Conservation (phyloP, 371 early-diverging fungal species). For the Amoeboaphelidium protococcarum region DNA sequence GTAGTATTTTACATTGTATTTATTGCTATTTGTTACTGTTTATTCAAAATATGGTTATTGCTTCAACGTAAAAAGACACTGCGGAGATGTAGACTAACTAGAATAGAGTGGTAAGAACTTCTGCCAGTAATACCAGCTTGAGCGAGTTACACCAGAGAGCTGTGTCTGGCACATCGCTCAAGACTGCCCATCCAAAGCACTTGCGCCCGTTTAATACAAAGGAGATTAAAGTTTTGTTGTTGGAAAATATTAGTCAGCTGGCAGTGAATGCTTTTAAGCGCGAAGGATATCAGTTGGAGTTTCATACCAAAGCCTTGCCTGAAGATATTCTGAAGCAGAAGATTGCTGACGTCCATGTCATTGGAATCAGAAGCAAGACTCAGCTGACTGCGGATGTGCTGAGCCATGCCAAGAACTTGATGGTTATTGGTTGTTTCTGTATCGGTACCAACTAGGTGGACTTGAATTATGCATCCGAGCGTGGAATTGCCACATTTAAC, state of each 20-base stretch:
- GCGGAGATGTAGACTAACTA: too few species aligned
- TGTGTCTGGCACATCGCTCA: too few species aligned
- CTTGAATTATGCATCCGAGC: conserved; percentile 46
- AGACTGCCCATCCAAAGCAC: background rate
- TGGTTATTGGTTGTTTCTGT: conserved; percentile 91
- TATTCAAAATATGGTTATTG: too few species aligned
- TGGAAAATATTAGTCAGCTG: conserved; percentile 67
- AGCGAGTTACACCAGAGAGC: too few species aligned
- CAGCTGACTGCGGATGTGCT: conserved; percentile 62
- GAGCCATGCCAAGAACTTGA: conserved; percentile 54
- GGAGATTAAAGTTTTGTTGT: conserved; percentile 35
- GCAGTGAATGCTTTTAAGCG: conserved; percentile 51
- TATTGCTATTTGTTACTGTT: too few species aligned
- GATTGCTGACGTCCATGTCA: conserved; percentile 68
- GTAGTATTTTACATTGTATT: too few species aligned
- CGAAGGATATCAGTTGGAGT: conserved; percentile 83
- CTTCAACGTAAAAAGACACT: too few species aligned
- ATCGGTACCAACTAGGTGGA: conserved; percentile 95
- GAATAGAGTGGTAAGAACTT: too few species aligned
- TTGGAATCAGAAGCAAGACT: conserved; percentile 85
- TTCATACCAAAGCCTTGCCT: conserved; percentile 54
- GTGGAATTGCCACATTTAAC: conserved; percentile 83
- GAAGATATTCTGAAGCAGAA: conserved; percentile 64
- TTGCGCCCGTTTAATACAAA: background rate
- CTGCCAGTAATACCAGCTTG: too few species aligned